These are phyloP conservation scores for Pseudogymnoascus sp. DNA, from an alignment of 2,329 filamentous ascomycete genomes.

Conservation along the genomic window DNA sequence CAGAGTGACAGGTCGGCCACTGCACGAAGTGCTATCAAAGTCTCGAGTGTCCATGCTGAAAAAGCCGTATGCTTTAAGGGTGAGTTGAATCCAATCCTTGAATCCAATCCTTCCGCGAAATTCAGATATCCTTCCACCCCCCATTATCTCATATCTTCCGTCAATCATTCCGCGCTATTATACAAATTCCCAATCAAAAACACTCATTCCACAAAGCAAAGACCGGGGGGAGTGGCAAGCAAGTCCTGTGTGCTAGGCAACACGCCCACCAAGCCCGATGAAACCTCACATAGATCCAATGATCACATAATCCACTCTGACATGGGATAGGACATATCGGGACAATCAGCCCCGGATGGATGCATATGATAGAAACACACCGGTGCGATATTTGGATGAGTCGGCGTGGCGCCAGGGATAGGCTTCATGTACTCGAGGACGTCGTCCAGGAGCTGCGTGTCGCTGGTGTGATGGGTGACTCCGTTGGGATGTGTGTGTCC, in stretches of 20 bases:
- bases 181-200: background rate
- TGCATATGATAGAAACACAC: background rate
- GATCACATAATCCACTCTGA: background rate
- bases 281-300: background rate
- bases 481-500: background rate
- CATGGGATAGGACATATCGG: background rate
- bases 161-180: background rate
- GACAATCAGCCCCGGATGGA: background rate
- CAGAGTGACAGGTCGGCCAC: background rate
- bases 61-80: background rate
- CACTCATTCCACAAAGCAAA: background rate
- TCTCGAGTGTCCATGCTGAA: background rate
- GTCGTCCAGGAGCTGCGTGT: background rate
- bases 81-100: background rate
- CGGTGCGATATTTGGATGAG: background rate
- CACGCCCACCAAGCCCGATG: background rate
- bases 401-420: background rate
- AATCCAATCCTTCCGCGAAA: background rate
- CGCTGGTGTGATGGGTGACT: background rate
- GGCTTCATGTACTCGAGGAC: slow-evolving; percentile 1
- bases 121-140: background rate
- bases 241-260: background rate
- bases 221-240: background rate
- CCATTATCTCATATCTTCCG: background rate
- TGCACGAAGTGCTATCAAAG: background rate